Base-by-base conservation (phyloP, 78 protist species). In the Mantamonas sphyraenae region DNA sequence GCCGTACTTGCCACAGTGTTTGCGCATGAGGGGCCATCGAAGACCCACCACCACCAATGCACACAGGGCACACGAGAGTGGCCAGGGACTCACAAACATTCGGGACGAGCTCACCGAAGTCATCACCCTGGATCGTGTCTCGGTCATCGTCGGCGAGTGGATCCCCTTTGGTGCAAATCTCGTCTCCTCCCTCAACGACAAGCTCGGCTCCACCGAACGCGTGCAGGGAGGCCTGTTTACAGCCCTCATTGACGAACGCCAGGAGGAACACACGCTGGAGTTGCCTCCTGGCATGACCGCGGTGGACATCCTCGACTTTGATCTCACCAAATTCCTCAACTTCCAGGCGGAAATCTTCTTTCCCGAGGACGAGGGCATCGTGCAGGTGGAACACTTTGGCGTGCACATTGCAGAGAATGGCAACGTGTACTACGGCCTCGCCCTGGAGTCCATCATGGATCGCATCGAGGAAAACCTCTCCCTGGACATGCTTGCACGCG, bases 101-200 rank as follows among this genome's bases (percentile, higher is more conserved):
- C 68, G 60, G 43, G 58, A n/a, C n/a, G n/a, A n/a, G n/a, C n/a
- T n/a, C n/a, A n/a, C n/a, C n/a, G n/a, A n/a, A n/a, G 71, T 62
- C 35, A 57, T 57, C 62, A 31, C 28, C 17, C 22, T 57, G 22
- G 24, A 26, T 57, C 17, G 28, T 57, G 35, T 57, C 30, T 30
- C 24, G 17, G 28, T 71, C 57, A 42, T 71, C 37, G 68, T 71
- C 43, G 62, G 76, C 12, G 76, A 71, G 64, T 71, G 76, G 76
- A 58, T 71, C 22, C 76, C 76, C 19, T 71, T 71, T 40, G 76
- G 76, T 17, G 24, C 76, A 24, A 71, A 71, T 33, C 75, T 57
- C 12, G 57, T 69, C 53, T 63, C 57, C 2, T 63, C 75, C 2
- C 37, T 69, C 38, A 69, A 69, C 55, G 75, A 69, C 47, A 26